phyloP scores from a whole-genome alignment of 306 rosid genomes.

The Rubus idaeus region DNA sequence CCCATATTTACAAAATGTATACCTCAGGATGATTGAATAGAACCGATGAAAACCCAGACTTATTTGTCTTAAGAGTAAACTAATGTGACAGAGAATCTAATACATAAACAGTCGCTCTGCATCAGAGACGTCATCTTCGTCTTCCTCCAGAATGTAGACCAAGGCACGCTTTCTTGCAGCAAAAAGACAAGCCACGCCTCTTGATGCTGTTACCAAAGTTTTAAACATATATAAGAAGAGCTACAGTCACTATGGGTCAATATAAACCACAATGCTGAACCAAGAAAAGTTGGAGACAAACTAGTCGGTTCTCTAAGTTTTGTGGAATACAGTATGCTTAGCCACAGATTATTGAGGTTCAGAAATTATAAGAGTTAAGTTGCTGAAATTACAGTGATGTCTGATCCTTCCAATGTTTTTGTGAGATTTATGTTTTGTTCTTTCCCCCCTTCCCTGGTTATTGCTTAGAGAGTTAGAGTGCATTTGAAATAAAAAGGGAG shows the following conservation, averaged over 20 bases:
- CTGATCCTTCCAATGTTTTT: too few species aligned
- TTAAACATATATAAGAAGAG: neutral
- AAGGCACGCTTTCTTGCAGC: slow-evolving; percentile 84
- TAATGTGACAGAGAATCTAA: neutral
- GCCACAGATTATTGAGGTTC: too few species aligned
- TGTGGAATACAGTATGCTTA: too few species aligned
- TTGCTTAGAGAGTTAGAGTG: too few species aligned
- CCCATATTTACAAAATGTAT: neutral
- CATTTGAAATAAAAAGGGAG: too few species aligned
- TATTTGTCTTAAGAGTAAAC: neutral
- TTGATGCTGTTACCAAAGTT: slow-evolving; percentile 55
- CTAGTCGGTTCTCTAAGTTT: neutral
- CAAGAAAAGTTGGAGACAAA: neutral
- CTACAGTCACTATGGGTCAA: neutral
- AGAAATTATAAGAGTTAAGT: too few species aligned
- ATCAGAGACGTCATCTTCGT: slow-evolving; percentile 82
- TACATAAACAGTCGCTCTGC: slow-evolving; percentile 41
- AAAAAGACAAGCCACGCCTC: slow-evolving; percentile 91
- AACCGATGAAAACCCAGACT: neutral
- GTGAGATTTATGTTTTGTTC: too few species aligned
- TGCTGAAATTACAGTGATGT: too few species aligned
- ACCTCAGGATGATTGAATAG: neutral
- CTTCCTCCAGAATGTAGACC: slow-evolving; percentile 94
- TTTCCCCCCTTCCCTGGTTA: too few species aligned
- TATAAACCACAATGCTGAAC: neutral